Base-by-base conservation (phyloP, 2,329 filamentous ascomycete genomes). In the Rutstroemia sp. region DNA sequence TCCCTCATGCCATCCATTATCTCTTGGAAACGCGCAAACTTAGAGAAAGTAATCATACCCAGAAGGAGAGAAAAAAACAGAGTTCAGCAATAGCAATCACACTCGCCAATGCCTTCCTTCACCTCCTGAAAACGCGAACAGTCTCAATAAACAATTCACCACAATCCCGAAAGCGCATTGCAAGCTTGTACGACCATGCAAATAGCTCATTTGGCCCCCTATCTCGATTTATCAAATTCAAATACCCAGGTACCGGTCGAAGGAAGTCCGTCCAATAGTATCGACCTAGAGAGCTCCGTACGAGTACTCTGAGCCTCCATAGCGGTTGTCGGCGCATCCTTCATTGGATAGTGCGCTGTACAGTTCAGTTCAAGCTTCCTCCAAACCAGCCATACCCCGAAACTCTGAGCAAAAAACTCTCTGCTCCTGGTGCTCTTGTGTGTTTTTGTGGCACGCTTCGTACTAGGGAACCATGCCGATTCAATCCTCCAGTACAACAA, bases 71-170 rank as follows among this genome's bases (percentile, higher is more conserved):
- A 34, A 10, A 10, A 34, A 12, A 34, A 14, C 9, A 34, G 10
- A 34, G 30, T 14, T 34, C 30, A 34, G 30, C 30, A 30, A 30
- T 4, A 8, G 69, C 61, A 69, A 71, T 59, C 71, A 72, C 19
- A 68, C 70, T 59, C 72, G 74, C 53, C 53, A 62, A 74, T 2
- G 71, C 69, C 17, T 73, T 71, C 0, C 60, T 73, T 8, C 65
- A 66, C 45, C 70, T 69, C 40, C 56, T 69, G 12, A 70, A 73
- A 62, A 65, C 70, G 30, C 66, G 64, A 3, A 71, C 71, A 5
- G 66, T 60, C 3, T 21, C 40, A 17, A 17, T 21, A 44, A 17
- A 44, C 40, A 63, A 34, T 34, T 14, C 30, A 34, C 30, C 4
- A 12, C 30, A 34, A 34, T 12, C 30, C 30, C 1, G 30, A 34